These are phyloP conservation scores for Populus nigra DNA, from an alignment of 345 rosid species.

Conservation along the genomic window DNA sequence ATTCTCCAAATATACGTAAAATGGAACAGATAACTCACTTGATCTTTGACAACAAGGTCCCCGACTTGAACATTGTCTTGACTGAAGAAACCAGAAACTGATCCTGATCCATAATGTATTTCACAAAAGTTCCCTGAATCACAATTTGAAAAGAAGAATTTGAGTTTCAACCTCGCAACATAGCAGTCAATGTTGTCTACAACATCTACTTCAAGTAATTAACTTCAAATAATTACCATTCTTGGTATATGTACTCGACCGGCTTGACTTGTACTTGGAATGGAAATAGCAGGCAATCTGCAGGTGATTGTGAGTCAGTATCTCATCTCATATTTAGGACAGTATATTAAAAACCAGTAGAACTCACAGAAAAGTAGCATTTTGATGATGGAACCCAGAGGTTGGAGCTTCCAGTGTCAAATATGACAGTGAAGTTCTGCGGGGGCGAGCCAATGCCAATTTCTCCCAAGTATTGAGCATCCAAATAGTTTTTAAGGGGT, in stretches of 20 bases:
- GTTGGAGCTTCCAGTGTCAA: slow-evolving; percentile 84
- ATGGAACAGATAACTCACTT: slow-evolving; percentile 37
- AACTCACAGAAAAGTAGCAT: slow-evolving; percentile 68
- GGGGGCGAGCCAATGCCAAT: slow-evolving; percentile 72
- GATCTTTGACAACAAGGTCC: slow-evolving; percentile 56
- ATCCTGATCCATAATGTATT: slow-evolving; percentile 69
- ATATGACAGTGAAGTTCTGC: slow-evolving; percentile 69
- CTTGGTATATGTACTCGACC: slow-evolving; percentile 54
- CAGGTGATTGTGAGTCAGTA: slow-evolving; percentile 3
- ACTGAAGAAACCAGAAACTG: slow-evolving; percentile 72
- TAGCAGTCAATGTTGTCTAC: neutral
- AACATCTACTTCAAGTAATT: neutral
- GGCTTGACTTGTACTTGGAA: slow-evolving; percentile 59
- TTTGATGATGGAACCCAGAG: slow-evolving; percentile 85
- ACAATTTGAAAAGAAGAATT: slow-evolving; percentile 4
- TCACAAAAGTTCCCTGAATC: slow-evolving; percentile 52
- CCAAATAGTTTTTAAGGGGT: slow-evolving; percentile 67
- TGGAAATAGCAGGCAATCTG: slow-evolving; percentile 82
- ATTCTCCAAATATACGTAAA: neutral
- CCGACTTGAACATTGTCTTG: slow-evolving; percentile 71
- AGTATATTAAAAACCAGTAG: neutral
- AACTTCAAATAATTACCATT: slow-evolving; percentile 35
- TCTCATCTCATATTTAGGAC: neutral
- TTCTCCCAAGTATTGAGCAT: slow-evolving; percentile 76
- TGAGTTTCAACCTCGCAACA: neutral